Evolutionary conservation across 2,329 filamentous ascomycete genomes (phyloP), one percentile per base, ranked within the genome.

Genomic region (Purpureocillium takamizusanense): DNA sequence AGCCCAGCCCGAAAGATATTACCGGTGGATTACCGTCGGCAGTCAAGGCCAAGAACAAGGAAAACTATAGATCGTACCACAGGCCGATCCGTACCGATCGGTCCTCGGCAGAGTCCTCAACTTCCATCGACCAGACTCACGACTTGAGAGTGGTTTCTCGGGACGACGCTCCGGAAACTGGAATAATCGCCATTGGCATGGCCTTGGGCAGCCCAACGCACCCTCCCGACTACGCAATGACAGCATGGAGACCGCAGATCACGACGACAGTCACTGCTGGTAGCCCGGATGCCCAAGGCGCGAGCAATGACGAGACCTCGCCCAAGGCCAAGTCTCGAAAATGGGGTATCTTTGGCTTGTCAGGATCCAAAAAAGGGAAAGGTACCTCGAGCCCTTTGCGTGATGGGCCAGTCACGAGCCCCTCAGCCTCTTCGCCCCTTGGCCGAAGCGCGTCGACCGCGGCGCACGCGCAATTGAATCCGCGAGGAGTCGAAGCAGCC

Each of bases 171-270:
- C 35, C 46, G 11, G 47, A 51, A 31, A 52, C 48, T 15, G 51
- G 51, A 10, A 45, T 57, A n/a, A 54, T 55, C 43, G 68, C 65
- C 48, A 87, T 88, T 44, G 84, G 84, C 9, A 80, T 88, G 70
- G 83, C 83, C 2, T 61, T 87, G 40, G 83, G 83, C 25, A 87
- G 82, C 51, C 83, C 83, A 17, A 63, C 68, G n/a, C 63, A 65
- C 30, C 57, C 61, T 13, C 61, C 62, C 27, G 42, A 45, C 27
- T 39, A 38, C 38, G 39, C 37, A 28, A 45, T 47, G 28, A 43
- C 47, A 15, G 54, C 54, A 27, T 59, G 54, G 47, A 56, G 51
- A 27, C 53, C 51, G 15, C 51, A 52, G 34, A 35, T 38, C 13
- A 27, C 42, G 36, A 51, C 51, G 36, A 50, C 48, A 10, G 49